These are phyloP conservation scores for Litsea cubeba DNA, from an alignment of 164 flowering plant genomes.

Conservation along the genomic window DNA sequence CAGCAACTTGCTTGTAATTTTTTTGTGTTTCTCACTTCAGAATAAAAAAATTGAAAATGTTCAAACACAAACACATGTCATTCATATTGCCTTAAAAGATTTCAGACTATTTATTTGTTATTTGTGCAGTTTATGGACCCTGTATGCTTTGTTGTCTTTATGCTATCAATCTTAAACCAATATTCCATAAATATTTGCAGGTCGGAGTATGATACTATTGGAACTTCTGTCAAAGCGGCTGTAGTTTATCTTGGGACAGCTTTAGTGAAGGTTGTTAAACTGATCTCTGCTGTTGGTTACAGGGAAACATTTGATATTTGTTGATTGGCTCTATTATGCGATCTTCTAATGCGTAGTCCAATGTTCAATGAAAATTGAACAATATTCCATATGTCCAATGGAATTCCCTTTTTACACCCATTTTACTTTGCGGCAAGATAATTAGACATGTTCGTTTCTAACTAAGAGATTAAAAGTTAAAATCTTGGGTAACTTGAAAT, in stretches of 20 bases:
- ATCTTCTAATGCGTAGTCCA: no score
- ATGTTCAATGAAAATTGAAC: no score
- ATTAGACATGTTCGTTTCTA: no score
- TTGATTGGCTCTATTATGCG: neutral
- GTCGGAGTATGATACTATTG: slow-evolving; percentile 94
- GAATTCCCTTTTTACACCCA: no score
- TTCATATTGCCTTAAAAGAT: no score
- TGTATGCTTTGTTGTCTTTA: neutral
- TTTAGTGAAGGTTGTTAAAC: slow-evolving; percentile 63
- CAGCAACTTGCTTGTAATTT: neutral
- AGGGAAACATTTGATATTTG: neutral
- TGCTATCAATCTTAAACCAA: neutral
- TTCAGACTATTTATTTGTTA: neutral
- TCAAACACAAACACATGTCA: neutral
- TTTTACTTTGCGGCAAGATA: no score
- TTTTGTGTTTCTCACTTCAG: neutral
- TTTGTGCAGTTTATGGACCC: neutral
- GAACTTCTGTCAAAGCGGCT: slow-evolving; percentile 85
- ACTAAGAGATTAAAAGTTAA: no score
- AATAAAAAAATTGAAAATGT: neutral
- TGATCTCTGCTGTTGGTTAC: neutral
- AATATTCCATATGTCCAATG: no score
- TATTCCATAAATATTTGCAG: slow-evolving; percentile 32
- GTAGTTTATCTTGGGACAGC: slow-evolving; percentile 88
- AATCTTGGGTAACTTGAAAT: no score